phyloP scores from a whole-genome alignment of 345 rosid species.

The Salix caprea region DNA sequence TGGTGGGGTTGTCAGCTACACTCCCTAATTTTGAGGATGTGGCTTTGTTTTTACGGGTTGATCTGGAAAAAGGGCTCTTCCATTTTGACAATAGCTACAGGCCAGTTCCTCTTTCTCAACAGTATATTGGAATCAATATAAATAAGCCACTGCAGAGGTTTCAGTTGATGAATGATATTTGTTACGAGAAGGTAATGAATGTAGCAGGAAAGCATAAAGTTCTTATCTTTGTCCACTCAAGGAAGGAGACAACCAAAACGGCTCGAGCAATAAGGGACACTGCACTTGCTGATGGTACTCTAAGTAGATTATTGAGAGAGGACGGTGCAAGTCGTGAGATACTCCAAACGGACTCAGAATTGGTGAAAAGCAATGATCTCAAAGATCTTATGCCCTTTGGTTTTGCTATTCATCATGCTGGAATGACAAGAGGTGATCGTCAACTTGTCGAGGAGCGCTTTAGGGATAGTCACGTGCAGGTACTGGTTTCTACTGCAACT shows the following conservation, averaged over 20 bases:
- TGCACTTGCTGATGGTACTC: slow-evolving; percentile 84
- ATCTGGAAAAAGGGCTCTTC: slow-evolving; percentile 64
- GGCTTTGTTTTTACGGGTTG: slow-evolving; percentile 79
- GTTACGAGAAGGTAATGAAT: slow-evolving; percentile 83
- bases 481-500: slow-evolving; percentile 92
- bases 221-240: slow-evolving; percentile 94
- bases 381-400: slow-evolving; percentile 84
- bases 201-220: slow-evolving; percentile 94
- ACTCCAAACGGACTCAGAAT: slow-evolving; percentile 62
- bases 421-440: slow-evolving; percentile 82
- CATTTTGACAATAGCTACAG: slow-evolving; percentile 94
- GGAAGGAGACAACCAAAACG: slow-evolving; percentile 92
- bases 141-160: slow-evolving; percentile 94
- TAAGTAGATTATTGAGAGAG: slow-evolving; percentile 76
- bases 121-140: slow-evolving; percentile 84
- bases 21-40: slow-evolving; percentile 94
- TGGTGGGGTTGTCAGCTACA: slow-evolving; percentile 94
- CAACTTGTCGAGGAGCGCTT: slow-evolving; percentile 83
- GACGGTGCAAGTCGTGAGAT: slow-evolving; percentile 82
- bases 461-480: slow-evolving; percentile 68
- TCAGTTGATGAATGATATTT: slow-evolving; percentile 93
- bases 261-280: slow-evolving; percentile 74
- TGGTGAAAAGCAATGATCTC: slow-evolving; percentile 72
- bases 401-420: slow-evolving; percentile 95
- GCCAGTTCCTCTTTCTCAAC: slow-evolving; percentile 90